These are phyloP conservation scores for Alternaria ventricosa DNA, from an alignment of 2,329 filamentous ascomycete species.

Conservation along the genomic window DNA sequence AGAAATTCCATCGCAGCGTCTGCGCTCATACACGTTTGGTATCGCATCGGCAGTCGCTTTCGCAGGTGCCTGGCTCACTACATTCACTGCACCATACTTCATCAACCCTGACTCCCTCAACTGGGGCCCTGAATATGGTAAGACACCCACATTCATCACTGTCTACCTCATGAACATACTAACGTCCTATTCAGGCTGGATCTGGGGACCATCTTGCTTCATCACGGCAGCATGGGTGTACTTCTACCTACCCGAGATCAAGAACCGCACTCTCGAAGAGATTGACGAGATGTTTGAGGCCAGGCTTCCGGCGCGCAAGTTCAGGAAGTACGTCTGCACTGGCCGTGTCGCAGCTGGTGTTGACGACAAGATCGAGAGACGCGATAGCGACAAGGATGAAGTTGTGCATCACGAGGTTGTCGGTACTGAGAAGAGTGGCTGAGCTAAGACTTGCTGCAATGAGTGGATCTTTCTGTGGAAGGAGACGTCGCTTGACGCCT, in stretches of 20 bases:
- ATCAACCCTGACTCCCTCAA: slow-evolving; percentile 63
- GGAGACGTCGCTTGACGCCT: not conserved
- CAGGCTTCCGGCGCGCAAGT: slow-evolving; percentile 36
- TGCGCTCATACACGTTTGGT: slow-evolving; percentile 65
- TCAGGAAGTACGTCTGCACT: slow-evolving; percentile 40
- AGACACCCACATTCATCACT: no score
- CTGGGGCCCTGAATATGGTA: slow-evolving; percentile 64
- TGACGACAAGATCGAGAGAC: slow-evolving; percentile 17
- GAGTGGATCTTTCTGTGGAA: not conserved
- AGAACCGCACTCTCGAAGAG: slow-evolving; percentile 49
- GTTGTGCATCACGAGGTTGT: slow-evolving; percentile 18
- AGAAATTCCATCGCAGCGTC: slow-evolving; percentile 63
- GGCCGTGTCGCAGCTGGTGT: slow-evolving; percentile 22
- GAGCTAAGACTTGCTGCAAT: not conserved
- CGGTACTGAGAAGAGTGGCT: slow-evolving; percentile 6
- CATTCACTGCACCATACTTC: slow-evolving; percentile 65
- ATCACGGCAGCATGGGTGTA: slow-evolving; percentile 40
- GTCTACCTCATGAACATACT: no score
- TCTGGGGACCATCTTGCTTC: slow-evolving; percentile 50
- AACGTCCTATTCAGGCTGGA: slow-evolving; percentile 29
- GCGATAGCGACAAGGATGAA: slow-evolving; percentile 28
- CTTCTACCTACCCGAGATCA: slow-evolving; percentile 44
- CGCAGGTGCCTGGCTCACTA: slow-evolving; percentile 63
- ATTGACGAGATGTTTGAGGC: slow-evolving; percentile 46
- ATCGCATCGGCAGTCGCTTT: slow-evolving; percentile 61